Conservation (phyloP, 192 early-diverging fungal species). For the Coemansia sp. region DNA sequence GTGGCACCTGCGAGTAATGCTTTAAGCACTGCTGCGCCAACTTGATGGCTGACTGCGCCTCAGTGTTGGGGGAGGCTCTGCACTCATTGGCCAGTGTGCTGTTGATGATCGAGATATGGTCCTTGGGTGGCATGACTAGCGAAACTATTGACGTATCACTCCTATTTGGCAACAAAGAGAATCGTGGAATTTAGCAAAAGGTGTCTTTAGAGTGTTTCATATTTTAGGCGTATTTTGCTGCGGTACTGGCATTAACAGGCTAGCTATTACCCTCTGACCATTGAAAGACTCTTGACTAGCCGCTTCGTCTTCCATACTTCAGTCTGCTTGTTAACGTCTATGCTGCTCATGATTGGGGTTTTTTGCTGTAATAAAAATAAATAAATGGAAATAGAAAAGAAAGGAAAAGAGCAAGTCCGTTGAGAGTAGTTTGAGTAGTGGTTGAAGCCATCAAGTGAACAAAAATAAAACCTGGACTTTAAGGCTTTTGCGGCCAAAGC, state of each 20-base stretch:
- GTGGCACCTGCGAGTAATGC: conserved; percentile 79
- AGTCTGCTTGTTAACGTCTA: conserved; percentile 70
- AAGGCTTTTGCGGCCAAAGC: background rate
- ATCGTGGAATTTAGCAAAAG: background rate
- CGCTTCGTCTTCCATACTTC: conserved; percentile 94
- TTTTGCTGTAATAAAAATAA: background rate
- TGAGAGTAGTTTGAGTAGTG: background rate
- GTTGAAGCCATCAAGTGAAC: background rate
- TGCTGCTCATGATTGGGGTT: conserved; percentile 9
- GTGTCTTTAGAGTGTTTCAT: background rate
- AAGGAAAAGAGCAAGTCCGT: background rate
- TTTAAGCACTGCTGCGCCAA: conserved; percentile 93
- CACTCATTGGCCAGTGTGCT: conserved; percentile 94
- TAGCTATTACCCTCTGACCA: conserved; percentile 71
- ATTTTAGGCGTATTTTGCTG: background rate
- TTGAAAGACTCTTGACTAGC: conserved; percentile 87
- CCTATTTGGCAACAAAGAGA: conserved; percentile 22
- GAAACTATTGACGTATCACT: conserved; percentile 99
- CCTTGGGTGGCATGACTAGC: conserved; percentile 81
- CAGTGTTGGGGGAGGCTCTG: conserved; percentile 97
- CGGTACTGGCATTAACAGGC: background rate
- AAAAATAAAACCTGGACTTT: background rate
- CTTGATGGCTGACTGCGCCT: conserved; percentile 92
- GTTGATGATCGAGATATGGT: conserved; percentile 77
- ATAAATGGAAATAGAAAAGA: background rate